These are phyloP conservation scores for Suhomyces bolitotheri DNA, from an alignment of 1,139 yeast genomes.

Conservation along the genomic window DNA sequence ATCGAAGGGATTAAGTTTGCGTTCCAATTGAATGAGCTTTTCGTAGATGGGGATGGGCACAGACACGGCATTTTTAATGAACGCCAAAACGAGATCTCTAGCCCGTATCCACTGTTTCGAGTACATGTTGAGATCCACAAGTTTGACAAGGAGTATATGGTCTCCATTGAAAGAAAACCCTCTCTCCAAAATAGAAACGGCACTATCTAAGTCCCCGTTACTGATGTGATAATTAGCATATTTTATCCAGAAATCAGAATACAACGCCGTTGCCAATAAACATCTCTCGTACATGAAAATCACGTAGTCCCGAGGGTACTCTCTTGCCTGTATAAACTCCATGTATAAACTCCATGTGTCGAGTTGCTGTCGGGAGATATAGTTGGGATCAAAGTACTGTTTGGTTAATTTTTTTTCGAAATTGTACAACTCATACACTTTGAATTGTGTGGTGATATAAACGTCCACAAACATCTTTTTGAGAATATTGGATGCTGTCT, in stretches of 20 bases:
- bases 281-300: conserved; percentile 58
- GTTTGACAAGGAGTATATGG: conserved; percentile 30
- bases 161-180: conserved; percentile 31
- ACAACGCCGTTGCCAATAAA: conserved; percentile 50
- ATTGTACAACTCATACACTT: conserved; percentile 59
- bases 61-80: conserved; percentile 28
- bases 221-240: conserved; percentile 51
- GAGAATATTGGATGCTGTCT: conserved; percentile 30
- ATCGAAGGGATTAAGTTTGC: conserved; percentile 25
- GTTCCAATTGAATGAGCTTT: conserved; percentile 42
- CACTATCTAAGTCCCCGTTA: conserved; percentile 29
- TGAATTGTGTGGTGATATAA: conserved; percentile 62
- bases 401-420: conserved; percentile 58
- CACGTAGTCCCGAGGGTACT: conserved; percentile 31
- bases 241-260: conserved; percentile 62
- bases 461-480: conserved; percentile 51
- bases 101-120: conserved; percentile 35
- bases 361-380: conserved; percentile 46
- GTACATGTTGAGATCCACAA: conserved; percentile 42
- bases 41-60: conserved; percentile 37
- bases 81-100: conserved; percentile 35
- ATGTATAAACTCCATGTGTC: conserved; percentile 63
- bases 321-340: conserved; percentile 49
- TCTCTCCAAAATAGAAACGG: conserved; percentile 38
- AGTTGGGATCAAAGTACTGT: conserved; percentile 52